phyloP scores from a whole-genome alignment of 1,139 yeast species.

The Lodderomyces metapsilosis region DNA sequence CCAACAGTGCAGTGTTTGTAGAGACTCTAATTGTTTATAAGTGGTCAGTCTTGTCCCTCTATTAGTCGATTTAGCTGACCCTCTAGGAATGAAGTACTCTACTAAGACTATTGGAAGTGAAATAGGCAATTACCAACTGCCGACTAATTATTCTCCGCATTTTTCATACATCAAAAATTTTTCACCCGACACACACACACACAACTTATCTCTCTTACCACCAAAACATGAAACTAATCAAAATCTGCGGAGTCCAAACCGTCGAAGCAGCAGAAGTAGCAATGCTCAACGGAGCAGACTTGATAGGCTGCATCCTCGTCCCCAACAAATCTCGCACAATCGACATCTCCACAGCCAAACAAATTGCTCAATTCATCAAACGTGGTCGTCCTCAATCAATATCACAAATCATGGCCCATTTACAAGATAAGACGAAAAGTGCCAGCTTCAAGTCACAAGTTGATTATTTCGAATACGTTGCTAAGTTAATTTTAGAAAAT shows the following conservation, averaged over 20 bases:
- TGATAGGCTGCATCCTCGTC: constrained; percentile 83
- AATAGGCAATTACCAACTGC: no score
- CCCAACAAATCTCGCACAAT: constrained; percentile 79
- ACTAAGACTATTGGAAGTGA: no score
- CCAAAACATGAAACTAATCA: constrained; percentile 35
- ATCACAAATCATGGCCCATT: constrained; percentile 5
- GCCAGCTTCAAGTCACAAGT: constrained; percentile 10
- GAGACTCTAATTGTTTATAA: no score
- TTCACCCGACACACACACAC: not conserved
- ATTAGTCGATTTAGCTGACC: no score
- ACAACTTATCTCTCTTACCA: not conserved
- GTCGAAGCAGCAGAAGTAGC: constrained; percentile 70
- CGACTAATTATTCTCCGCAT: no score
- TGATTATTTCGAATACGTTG: constrained; percentile 36
- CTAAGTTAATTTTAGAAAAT: constrained; percentile 33
- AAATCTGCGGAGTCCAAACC: constrained; percentile 80
- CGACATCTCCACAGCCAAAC: constrained; percentile 49
- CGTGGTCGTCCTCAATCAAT: constrained; percentile 2
- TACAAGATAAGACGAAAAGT: constrained; percentile 16
- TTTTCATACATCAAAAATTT: not conserved
- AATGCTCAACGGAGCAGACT: constrained; percentile 65
- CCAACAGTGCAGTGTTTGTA: no score
- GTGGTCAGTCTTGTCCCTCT: no score
- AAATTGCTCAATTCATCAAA: constrained; percentile 44
- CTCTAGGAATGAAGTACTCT: no score